Conservation (phyloP, 1,284 basidiomycete genomes). For the Cutaneotrichosporon sp. region DNA sequence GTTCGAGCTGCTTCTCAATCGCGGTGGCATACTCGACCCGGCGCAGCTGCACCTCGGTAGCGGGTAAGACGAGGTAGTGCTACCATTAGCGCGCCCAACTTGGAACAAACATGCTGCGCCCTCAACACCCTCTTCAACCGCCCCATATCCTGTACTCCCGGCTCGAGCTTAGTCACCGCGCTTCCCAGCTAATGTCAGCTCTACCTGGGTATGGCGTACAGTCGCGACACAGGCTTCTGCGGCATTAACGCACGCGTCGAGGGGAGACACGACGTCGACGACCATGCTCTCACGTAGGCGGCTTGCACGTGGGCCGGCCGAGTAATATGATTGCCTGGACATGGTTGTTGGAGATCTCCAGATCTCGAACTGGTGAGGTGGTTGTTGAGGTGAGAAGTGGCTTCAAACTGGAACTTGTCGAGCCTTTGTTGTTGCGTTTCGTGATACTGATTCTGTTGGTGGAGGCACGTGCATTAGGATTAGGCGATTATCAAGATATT, state of each 20-base stretch:
- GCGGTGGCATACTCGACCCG: conserved; percentile 41
- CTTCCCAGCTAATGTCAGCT: conserved; percentile 20
- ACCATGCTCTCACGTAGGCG: conserved; percentile 10
- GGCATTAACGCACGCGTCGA: conserved; percentile 49
- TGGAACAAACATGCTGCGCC: conserved; percentile 45
- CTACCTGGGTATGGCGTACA: conserved; percentile 14
- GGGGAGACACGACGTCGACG: conserved; percentile 8
- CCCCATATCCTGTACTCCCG: conserved; percentile 46
- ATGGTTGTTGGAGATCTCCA: background rate
- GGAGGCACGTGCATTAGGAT: background rate
- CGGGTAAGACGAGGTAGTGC: conserved; percentile 50
- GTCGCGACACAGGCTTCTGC: conserved; percentile 41
- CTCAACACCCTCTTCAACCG: conserved; percentile 43
- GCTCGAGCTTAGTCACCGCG: conserved; percentile 33
- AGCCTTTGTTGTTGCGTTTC: too few relatives aligned
- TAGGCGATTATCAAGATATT: too few relatives aligned
- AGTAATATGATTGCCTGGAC: conserved; percentile 13
- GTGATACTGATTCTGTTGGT: conserved; percentile 2
- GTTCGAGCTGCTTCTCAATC: conserved; percentile 48
- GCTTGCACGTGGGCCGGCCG: background rate
- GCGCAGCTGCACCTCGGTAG: conserved; percentile 40
- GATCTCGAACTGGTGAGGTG: too few relatives aligned
- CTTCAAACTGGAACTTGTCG: too few relatives aligned
- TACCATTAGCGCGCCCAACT: conserved; percentile 15
- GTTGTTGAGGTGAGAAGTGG: too few relatives aligned